A percentile compares a stretch with the other conserved stretches of the same genome.
Evolutionary conservation across 2,329 filamentous ascomycete species (phyloP).

Genomic region (Fusarium sp.): DNA sequence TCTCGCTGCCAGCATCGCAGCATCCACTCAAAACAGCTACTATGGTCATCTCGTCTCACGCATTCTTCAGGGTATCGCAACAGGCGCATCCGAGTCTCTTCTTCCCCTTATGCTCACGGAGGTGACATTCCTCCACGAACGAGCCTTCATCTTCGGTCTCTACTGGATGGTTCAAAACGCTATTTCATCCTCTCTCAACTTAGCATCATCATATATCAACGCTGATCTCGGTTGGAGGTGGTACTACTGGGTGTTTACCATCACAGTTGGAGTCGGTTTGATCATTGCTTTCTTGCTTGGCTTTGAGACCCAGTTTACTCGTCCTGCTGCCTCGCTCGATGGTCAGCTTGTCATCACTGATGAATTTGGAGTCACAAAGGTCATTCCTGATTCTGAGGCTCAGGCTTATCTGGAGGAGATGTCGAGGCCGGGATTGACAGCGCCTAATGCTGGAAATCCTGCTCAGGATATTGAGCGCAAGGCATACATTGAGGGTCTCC

Average conservation of each 20-base stretch:
- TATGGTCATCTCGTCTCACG: neutral
- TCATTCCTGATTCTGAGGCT: conserved; percentile 6
- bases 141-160: conserved; percentile 4
- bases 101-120: conserved; percentile 8
- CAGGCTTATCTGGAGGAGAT: conserved; percentile 9
- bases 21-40: conserved; percentile 1
- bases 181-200: neutral
- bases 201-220: conserved; percentile 10
- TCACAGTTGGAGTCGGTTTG: neutral
- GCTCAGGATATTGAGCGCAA: neutral
- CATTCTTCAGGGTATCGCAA: neutral
- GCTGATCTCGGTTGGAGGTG: conserved; percentile 10
- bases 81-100: conserved; percentile 5
- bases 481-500: conserved; percentile 1
- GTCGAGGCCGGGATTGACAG: neutral
- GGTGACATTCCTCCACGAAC: conserved; percentile 3
- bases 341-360: conserved; percentile 10
- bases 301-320: conserved; percentile 7
- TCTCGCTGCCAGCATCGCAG: neutral
- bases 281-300: neutral
- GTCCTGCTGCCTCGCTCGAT: conserved; percentile 9
- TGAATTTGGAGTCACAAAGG: conserved; percentile 7
- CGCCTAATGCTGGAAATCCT: neutral
- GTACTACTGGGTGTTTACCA: conserved; percentile 16
- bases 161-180: conserved; percentile 19